These are phyloP conservation scores for Auriculariales sp. DNA, from an alignment of 768 basidiomycete genomes.

Conservation along the genomic window DNA sequence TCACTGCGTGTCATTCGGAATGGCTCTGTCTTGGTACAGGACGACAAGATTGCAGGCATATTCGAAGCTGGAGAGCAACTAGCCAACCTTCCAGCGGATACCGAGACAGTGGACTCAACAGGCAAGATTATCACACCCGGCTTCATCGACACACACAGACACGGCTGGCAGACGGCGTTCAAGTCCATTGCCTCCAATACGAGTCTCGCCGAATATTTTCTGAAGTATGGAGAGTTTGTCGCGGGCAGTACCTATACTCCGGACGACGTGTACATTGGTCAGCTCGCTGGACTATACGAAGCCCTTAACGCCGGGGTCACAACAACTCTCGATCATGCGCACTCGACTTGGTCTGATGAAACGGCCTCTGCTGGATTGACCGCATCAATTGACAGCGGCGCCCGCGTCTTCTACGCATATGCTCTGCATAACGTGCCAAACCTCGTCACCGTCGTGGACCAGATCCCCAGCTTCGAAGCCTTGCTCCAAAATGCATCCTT, in stretches of 20 bases:
- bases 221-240: background rate
- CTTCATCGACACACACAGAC: conserved; percentile 17
- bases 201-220: background rate
- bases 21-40: conserved; percentile 14
- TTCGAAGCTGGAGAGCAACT: conserved; percentile 8
- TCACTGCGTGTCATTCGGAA: background rate
- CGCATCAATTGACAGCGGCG: background rate
- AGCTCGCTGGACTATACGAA: conserved; percentile 17
- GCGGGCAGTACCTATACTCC: conserved; percentile 9
- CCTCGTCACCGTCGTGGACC: background rate
- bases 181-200: background rate
- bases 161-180: background rate
- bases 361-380: background rate
- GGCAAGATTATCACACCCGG: conserved; percentile 18
- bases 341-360: conserved; percentile 1
- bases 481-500: too few relatives aligned
- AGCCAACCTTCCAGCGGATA: conserved; percentile 3
- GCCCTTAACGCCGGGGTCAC: conserved; percentile 18
- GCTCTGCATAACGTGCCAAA: background rate
- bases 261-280: conserved; percentile 15
- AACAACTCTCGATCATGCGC: conserved; percentile 19
- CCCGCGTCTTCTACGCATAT: background rate
- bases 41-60: conserved; percentile 14
- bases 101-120: conserved; percentile 15
- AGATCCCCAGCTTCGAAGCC: background rate